Conservation (phyloP, 2,329 filamentous ascomycete genomes). For the Sporothrix inflata region DNA sequence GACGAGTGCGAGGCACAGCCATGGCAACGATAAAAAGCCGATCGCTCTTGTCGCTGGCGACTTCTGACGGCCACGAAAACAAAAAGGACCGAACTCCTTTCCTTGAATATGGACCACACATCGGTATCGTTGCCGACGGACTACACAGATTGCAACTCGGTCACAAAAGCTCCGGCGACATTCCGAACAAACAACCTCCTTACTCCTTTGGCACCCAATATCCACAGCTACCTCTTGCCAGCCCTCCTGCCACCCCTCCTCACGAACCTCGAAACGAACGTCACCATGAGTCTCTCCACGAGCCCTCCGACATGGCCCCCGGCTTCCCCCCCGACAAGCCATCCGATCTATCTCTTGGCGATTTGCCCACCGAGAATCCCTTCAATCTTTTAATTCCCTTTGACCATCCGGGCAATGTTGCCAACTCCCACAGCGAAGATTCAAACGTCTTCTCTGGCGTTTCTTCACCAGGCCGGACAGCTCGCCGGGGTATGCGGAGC, state of each 20-base stretch:
- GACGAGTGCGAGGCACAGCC: background rate
- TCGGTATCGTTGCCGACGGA: background rate
- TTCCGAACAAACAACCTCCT: too few species aligned
- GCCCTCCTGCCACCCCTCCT: background rate
- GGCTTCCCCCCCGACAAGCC: background rate
- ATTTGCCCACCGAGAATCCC: background rate
- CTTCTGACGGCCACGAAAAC: too few species aligned
- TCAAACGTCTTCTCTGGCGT: constrained; percentile 8
- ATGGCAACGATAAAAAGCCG: background rate
- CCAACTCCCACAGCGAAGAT: background rate
- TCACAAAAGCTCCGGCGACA: background rate
- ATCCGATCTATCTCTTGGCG: background rate
- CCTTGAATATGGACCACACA: background rate
- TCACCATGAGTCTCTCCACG: background rate
- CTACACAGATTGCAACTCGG: background rate
- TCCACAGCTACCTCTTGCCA: background rate
- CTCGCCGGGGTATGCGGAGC: background rate
- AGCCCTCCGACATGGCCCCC: background rate
- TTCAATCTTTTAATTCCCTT: background rate
- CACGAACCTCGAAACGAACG: background rate
- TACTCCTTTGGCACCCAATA: too few species aligned
- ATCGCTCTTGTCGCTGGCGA: background rate
- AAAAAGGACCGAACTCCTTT: background rate
- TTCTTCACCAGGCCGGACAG: background rate
- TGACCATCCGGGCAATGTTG: too few species aligned